Evolutionary conservation across 2,329 filamentous ascomycete species (phyloP).

Genomic region (Apiospora kogelbergensis): DNA sequence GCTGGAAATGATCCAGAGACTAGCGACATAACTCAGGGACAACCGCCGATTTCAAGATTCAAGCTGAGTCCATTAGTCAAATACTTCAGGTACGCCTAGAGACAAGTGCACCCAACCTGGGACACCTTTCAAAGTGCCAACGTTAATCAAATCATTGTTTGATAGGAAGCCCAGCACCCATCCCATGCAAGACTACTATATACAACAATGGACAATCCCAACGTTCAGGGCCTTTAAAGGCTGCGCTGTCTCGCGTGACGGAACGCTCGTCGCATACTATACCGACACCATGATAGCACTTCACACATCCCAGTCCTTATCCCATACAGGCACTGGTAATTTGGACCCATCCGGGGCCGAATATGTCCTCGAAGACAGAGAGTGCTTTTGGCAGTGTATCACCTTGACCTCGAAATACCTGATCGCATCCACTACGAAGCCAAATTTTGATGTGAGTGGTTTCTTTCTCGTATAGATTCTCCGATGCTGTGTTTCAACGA

Average conservation of each 20-base stretch:
- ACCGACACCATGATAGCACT: slow-evolving; percentile 1
- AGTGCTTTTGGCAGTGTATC: neutral
- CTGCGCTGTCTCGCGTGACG: neutral
- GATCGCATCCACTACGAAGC: slow-evolving; percentile 1
- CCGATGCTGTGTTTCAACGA: neutral
- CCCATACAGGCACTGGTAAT: neutral
- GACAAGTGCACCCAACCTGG: too few relatives aligned
- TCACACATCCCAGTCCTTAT: neutral
- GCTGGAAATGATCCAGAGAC: neutral
- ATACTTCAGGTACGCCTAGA: neutral
- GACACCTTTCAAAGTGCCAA: neutral
- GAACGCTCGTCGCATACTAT: neutral
- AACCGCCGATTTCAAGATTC: neutral
- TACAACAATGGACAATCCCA: neutral
- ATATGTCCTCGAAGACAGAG: neutral
- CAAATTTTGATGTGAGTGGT: slow-evolving; percentile 1
- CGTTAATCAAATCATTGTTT: neutral
- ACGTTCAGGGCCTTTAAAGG: neutral
- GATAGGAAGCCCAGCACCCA: neutral
- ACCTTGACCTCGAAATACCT: neutral
- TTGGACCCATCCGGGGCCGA: neutral
- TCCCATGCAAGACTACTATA: neutral
- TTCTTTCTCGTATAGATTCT: neutral
- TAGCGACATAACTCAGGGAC: neutral
- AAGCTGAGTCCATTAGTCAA: neutral